Conservation (phyloP, 2,329 filamentous ascomycete genomes). For the Alternaria arborescens region DNA sequence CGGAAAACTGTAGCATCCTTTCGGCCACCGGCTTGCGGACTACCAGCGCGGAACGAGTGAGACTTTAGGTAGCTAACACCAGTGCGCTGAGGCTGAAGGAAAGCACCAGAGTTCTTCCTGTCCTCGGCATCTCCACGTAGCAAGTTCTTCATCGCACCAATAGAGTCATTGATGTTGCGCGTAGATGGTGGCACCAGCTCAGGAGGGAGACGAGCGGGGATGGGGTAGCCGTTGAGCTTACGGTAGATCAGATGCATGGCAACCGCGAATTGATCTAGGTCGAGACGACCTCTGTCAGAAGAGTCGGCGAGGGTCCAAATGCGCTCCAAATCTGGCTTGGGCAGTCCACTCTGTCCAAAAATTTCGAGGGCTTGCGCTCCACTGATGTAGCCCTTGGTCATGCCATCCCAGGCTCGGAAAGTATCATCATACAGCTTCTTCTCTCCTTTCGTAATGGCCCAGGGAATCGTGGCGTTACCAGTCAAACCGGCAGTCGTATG, state of each 20-base stretch:
- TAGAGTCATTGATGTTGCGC: conserved; percentile 89
- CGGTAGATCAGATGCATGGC: conserved; percentile 99
- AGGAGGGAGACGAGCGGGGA: conserved; percentile 85
- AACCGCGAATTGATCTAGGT: conserved; percentile 97
- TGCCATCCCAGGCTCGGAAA: conserved; percentile 95
- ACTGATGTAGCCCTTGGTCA: conserved; percentile 89
- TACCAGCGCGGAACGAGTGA: conserved; percentile 82
- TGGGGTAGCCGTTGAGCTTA: conserved; percentile 93
- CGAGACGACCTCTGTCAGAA: conserved; percentile 90
- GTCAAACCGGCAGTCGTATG: conserved; percentile 88
- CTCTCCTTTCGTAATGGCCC: conserved; percentile 98
- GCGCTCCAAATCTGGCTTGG: conserved; percentile 86
- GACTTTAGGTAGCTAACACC: conserved; percentile 98
- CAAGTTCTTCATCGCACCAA: conserved; percentile 90
- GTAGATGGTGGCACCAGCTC: conserved; percentile 96
- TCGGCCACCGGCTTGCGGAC: conserved; percentile 67
- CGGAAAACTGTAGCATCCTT: conserved; percentile 98
- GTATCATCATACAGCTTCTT: conserved; percentile 96
- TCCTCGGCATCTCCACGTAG: conserved; percentile 88
- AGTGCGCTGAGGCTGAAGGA: conserved; percentile 91
- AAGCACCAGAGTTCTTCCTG: conserved; percentile 87
- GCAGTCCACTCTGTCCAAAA: conserved; percentile 92
- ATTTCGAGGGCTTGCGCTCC: conserved; percentile 96
- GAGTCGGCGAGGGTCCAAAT: conserved; percentile 96
- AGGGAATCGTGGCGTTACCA: conserved; percentile 94